phyloP scores from a whole-genome alignment of 1,284 basidiomycete genomes.

The Tilletiopsis washingtonensis region DNA sequence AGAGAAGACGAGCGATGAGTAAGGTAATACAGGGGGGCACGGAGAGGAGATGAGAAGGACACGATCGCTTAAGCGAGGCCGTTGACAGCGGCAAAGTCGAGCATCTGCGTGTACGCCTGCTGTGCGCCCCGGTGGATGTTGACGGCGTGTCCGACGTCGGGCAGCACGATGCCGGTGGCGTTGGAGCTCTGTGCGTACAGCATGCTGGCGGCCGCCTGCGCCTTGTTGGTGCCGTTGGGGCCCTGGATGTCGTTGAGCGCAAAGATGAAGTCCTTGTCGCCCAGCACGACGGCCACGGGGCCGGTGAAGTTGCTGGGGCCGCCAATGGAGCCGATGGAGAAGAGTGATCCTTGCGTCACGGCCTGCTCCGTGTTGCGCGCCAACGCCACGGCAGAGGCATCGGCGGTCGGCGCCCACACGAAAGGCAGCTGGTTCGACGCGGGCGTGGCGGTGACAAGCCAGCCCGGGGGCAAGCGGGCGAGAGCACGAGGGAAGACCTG shows the following conservation, averaged over 20 bases:
- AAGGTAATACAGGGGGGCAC: no score
- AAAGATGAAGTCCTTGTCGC: conserved; percentile 13
- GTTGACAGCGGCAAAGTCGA: conserved; percentile 1
- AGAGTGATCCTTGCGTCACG: conserved; percentile 12
- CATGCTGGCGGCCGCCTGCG: conserved; percentile 19
- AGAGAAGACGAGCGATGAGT: no score
- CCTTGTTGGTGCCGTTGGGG: conserved; percentile 5
- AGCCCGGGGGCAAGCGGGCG: conserved; percentile 1
- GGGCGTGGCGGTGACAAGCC: conserved; percentile 9
- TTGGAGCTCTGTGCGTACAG: conserved; percentile 25
- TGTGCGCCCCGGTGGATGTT: conserved; percentile 25
- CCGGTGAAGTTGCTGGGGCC: conserved; percentile 7
- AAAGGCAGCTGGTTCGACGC: conserved; percentile 7
- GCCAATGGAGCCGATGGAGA: conserved; percentile 7
- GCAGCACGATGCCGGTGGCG: conserved; percentile 29
- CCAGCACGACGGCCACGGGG: conserved; percentile 10
- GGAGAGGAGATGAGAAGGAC: no score
- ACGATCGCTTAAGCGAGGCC: no score
- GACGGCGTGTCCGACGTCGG: conserved; percentile 40
- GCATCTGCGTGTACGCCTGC: conserved; percentile 1
- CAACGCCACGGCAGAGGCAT: background rate
- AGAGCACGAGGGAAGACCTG: conserved; percentile 6
- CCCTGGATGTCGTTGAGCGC: background rate
- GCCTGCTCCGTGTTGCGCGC: conserved; percentile 6
- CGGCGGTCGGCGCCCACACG: conserved; percentile 7